Base-by-base conservation (phyloP, 441 rosid genomes). In the Aquilaria agallochum region DNA sequence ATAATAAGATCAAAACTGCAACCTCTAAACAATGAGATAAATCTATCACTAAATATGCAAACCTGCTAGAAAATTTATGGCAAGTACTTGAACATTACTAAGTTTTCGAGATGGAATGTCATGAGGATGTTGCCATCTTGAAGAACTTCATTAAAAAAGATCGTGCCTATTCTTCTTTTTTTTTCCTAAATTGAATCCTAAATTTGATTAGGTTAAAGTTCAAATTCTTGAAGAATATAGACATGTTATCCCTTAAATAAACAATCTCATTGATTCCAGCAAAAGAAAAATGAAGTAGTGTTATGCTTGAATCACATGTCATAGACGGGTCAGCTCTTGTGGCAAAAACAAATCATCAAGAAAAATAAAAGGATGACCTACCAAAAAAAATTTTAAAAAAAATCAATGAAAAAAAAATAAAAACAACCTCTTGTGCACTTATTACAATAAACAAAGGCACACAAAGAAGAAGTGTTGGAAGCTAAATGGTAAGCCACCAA, bases 121-220 rank as follows among this genome's bases (percentile, higher is more conserved):
- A 1, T 2, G 50, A 36, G 4, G 31, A 44, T 57, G 60, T 4
- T 42, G 50, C 7, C 2, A 9, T 42, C 5, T 42, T 57, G 2
- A 57, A 57, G 30, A 57, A 57, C 2, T 57, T 57, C 10, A 57
- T 42, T 42, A 47, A 57, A n/a, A 57, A 15, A 20, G 31, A 57
- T 3, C 5, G 32, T 20, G 27, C 1, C 27, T 20, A 10, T 11
- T 1, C 34, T 34, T 40, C 15, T 15, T 47, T 15, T 40, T 57
- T 10, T 15, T 57, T 10, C 5, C 11, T 14, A 12, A 47, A 5
- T 9, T 44, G 3, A 44, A 58, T 27, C 11, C 9, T 20, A 49
- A 57, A 15, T 58, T 45, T 58, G 52, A 46, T 58, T 50, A 45
- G 6, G 62, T 45, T 10, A 46, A 2, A 31, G n/a, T 15, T 27